phyloP scores from a whole-genome alignment of 495 filamentous ascomycete genomes.

The Cairneyella variabilis region DNA sequence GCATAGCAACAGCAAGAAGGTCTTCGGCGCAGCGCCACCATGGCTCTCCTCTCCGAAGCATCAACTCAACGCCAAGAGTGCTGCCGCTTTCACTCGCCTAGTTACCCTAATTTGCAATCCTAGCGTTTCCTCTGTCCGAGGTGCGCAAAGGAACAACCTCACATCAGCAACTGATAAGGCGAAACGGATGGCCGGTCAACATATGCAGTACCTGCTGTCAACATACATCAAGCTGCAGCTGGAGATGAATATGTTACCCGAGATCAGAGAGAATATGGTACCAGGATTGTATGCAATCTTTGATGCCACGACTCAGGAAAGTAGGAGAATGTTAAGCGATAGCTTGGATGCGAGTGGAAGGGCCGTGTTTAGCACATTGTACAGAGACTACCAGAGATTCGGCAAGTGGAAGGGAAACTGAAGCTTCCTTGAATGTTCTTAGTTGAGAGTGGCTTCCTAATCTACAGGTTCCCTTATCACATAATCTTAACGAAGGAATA shows the following conservation, averaged over 20 bases:
- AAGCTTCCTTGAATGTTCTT: not conserved
- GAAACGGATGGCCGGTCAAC: slow-evolving; percentile 68
- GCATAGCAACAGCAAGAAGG: slow-evolving; percentile 36
- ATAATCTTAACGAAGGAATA: too few species aligned
- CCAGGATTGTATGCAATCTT: slow-evolving; percentile 69
- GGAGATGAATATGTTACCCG: slow-evolving; percentile 40
- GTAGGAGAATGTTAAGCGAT: slow-evolving; percentile 62
- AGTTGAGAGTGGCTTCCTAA: too few species aligned
- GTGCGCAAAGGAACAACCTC: slow-evolving; percentile 44
- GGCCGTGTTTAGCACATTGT: slow-evolving; percentile 69
- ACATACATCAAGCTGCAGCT: slow-evolving; percentile 68
- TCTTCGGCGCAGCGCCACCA: slow-evolving; percentile 30
- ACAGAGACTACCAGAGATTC: slow-evolving; percentile 63
- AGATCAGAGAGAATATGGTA: slow-evolving; percentile 64
- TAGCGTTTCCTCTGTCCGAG: slow-evolving; percentile 64
- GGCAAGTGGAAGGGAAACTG: slow-evolving; percentile 61
- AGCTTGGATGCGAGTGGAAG: slow-evolving; percentile 63
- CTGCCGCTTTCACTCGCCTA: slow-evolving; percentile 62
- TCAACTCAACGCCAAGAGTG: slow-evolving; percentile 45
- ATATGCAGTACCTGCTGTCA: slow-evolving; percentile 69
- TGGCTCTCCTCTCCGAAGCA: slow-evolving; percentile 40
- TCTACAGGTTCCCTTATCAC: too few species aligned
- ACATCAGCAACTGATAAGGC: slow-evolving; percentile 75
- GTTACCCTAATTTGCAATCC: slow-evolving; percentile 78
- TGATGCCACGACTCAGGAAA: slow-evolving; percentile 62